phyloP scores from a whole-genome alignment of 352 stramenopile genomes.

The Phytophthora crassamura region DNA sequence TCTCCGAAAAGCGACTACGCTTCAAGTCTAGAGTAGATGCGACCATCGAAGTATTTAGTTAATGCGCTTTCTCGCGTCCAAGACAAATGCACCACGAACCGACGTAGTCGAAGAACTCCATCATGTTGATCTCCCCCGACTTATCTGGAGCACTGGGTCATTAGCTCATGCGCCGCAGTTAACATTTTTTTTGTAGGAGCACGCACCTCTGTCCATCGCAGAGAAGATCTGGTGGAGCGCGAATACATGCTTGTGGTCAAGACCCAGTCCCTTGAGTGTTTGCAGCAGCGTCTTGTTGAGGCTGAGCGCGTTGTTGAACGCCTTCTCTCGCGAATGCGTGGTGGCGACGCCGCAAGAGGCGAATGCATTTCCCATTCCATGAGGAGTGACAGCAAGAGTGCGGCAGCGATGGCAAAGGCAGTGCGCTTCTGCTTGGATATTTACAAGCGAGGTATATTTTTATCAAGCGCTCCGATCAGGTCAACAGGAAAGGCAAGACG shows the following conservation, averaged over 20 bases:
- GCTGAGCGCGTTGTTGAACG: slow-evolving; percentile 40
- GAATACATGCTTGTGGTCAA: slow-evolving; percentile 56
- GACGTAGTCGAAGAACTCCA: slow-evolving; percentile 78
- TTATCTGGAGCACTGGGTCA: slow-evolving; percentile 39
- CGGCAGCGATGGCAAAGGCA: no score
- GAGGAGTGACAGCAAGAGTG: slow-evolving; percentile 9
- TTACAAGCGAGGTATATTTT: slow-evolving; percentile 5
- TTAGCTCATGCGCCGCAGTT: neutral
- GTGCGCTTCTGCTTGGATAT: no score
- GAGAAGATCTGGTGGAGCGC: slow-evolving; percentile 64
- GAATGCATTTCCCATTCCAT: slow-evolving; percentile 39
- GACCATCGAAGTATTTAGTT: neutral
- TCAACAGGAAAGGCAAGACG: neutral
- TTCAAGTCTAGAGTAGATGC: slow-evolving; percentile 50
- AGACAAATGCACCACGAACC: slow-evolving; percentile 30
- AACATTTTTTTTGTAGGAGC: neutral
- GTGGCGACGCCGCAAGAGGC: slow-evolving; percentile 7
- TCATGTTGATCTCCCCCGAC: slow-evolving; percentile 69
- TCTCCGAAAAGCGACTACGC: slow-evolving; percentile 69
- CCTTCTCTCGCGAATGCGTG: slow-evolving; percentile 25
- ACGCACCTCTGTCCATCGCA: slow-evolving; percentile 55
- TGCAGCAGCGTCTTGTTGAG: slow-evolving; percentile 48
- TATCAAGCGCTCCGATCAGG: neutral
- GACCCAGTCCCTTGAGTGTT: slow-evolving; percentile 47
- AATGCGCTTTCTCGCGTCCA: neutral